Percentiles rank a stretch among this genome's conserved stretches.
Conservation (phyloP, 768 basidiomycete genomes). For the Trametes coccinea region DNA sequence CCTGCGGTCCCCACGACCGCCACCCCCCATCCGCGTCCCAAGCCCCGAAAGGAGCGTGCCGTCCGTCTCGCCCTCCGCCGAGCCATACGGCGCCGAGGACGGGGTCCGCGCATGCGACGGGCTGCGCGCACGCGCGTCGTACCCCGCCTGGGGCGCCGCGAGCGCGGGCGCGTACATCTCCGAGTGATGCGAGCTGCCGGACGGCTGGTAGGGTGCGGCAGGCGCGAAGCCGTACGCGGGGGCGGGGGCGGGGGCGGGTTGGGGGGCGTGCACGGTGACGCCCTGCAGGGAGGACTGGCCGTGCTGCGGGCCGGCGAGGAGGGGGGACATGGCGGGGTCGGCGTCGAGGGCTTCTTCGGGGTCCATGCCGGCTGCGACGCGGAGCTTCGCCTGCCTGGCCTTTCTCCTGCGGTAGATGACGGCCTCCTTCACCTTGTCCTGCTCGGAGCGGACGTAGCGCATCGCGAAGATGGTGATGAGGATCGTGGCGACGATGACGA, state of each 20-base stretch:
- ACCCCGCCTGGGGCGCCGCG: not conserved
- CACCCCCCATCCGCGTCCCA: too few species aligned
- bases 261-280: conserved; percentile 4
- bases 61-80: too few species aligned
- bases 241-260: not conserved
- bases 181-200: not conserved
- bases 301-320: not conserved
- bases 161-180: too few species aligned
- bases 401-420: conserved; percentile 70
- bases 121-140: not conserved
- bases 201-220: not conserved
- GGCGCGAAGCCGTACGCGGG: not conserved
- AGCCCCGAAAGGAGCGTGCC: too few species aligned
- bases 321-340: not conserved
- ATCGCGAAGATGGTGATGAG: conserved; percentile 73
- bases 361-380: conserved; percentile 5
- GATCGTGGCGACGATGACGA: conserved; percentile 64
- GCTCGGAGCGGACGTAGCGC: conserved; percentile 76
- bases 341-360: not conserved
- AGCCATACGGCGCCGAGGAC: not conserved
- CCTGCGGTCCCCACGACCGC: too few species aligned
- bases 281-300: not conserved
- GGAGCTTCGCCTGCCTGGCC: conserved; percentile 37
- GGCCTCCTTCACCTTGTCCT: conserved; percentile 61
- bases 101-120: not conserved